phyloP scores from a whole-genome alignment of 306 rosid species.

The Styphnolobium japonicum region DNA sequence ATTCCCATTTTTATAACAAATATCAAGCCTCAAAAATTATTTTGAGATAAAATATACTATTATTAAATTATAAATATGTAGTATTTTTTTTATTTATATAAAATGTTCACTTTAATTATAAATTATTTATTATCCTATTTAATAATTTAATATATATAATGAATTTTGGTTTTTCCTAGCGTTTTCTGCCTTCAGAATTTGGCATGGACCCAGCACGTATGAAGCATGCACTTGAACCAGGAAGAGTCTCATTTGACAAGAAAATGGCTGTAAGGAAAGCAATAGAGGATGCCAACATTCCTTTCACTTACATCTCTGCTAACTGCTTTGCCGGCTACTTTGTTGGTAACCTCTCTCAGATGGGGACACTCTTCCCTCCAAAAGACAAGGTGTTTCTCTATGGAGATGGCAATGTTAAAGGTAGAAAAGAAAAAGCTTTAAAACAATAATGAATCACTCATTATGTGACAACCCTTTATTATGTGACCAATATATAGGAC shows the following conservation, averaged over 20 bases:
- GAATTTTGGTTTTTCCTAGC: no score
- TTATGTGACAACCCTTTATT: no score
- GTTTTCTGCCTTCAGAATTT: constrained; percentile 88
- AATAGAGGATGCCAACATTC: constrained; percentile 76
- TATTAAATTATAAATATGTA: no score
- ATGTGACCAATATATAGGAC: no score
- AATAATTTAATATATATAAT: no score
- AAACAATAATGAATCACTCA: no score
- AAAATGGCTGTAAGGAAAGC: constrained; percentile 71
- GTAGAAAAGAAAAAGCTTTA: constrained; percentile 27
- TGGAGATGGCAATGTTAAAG: constrained; percentile 78
- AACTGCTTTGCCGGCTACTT: constrained; percentile 79
- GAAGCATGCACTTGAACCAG: constrained; percentile 85
- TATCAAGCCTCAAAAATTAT: no score
- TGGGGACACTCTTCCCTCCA: constrained; percentile 67
- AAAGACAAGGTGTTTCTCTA: constrained; percentile 51
- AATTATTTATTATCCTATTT: no score
- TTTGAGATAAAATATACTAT: no score
- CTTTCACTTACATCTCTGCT: constrained; percentile 75
- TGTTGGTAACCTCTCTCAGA: constrained; percentile 71
- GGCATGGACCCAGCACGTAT: constrained; percentile 78
- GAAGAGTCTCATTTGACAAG: constrained; percentile 80
- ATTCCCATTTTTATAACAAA: no score
- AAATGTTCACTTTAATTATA: no score
- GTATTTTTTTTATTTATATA: no score